Conservation (phyloP, 495 filamentous ascomycete genomes). For the Penicillium alfredii region DNA sequence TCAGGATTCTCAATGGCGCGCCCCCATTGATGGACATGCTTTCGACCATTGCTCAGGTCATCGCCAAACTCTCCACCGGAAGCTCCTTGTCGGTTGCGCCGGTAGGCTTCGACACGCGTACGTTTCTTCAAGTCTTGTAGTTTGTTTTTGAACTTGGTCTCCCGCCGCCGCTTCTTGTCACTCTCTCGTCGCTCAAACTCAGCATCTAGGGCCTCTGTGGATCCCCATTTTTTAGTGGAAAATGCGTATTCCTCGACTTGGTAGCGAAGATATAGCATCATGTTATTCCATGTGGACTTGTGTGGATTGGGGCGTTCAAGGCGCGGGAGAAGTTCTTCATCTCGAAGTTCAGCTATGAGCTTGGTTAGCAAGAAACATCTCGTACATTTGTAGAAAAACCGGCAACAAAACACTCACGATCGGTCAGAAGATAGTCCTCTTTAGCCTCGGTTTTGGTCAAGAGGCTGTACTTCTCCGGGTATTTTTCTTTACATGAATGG, state of each 20-base stretch:
- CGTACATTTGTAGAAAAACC: no score
- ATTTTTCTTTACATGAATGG: conserved; percentile 74
- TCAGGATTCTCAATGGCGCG: conserved; percentile 69
- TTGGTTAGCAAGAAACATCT: no score
- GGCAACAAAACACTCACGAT: conserved; percentile 56
- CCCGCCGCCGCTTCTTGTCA: conserved; percentile 83
- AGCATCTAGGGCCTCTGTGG: conserved; percentile 72
- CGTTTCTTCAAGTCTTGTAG: conserved; percentile 86
- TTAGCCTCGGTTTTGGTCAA: conserved; percentile 93
- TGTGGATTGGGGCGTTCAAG: conserved; percentile 89
- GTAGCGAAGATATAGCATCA: conserved; percentile 93
- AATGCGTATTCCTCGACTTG: conserved; percentile 94
- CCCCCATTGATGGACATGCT: conserved; percentile 94
- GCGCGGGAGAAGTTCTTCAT: conserved; percentile 79
- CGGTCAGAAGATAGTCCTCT: conserved; percentile 93
- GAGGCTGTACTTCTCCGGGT: conserved; percentile 84
- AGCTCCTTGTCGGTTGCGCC: conserved; percentile 53
- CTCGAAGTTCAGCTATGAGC: conserved; percentile 83
- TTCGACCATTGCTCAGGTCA: conserved; percentile 54
- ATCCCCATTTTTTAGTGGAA: conserved; percentile 77
- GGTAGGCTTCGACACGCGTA: conserved; percentile 85
- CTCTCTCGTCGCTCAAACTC: conserved; percentile 77
- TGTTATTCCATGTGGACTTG: conserved; percentile 92
- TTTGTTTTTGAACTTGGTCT: conserved; percentile 85
- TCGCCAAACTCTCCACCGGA: conserved; percentile 69